Evolutionary conservation across 2,329 filamentous ascomycete species (phyloP).

Genomic region (Cordyceps tenuipes): DNA sequence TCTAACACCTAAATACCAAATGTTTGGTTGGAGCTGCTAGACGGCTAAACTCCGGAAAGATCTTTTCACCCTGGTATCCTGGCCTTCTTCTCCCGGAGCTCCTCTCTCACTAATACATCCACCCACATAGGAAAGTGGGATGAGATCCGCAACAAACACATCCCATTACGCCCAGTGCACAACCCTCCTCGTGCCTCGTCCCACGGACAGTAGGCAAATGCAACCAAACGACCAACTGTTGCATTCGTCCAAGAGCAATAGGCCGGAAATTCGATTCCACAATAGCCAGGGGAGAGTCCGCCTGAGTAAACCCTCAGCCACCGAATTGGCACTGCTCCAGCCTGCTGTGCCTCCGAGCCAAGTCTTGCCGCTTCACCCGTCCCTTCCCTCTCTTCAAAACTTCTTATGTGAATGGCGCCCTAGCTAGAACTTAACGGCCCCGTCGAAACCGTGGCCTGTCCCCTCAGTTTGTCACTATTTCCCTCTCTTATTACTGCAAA

Average conservation of each 20-base stretch:
- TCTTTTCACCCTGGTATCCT: neutral
- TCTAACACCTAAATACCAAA: neutral
- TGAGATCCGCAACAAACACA: conserved; percentile 9
- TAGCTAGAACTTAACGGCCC: neutral
- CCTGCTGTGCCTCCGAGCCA: neutral
- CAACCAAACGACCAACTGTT: neutral
- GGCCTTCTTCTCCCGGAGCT: neutral
- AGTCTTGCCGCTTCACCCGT: neutral
- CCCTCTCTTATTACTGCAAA: neutral
- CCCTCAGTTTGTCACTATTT: neutral
- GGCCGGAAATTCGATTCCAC: neutral
- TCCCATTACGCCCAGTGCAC: neutral
- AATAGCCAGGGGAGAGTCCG: neutral
- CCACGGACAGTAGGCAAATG: neutral
- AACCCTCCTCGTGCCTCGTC: neutral
- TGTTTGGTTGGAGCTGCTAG: neutral
- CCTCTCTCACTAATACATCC: neutral
- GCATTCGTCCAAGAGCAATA: neutral
- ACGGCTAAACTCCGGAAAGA: neutral
- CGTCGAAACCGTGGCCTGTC: neutral
- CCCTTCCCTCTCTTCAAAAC: neutral
- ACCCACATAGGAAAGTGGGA: neutral
- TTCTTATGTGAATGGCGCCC: conserved; percentile 2
- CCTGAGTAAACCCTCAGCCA: neutral
- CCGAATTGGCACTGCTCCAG: neutral